Evolutionary conservation across 257 asterid species (phyloP), one percentile per base, ranked within the genome.

Genomic region (Solanum tarijense): DNA sequence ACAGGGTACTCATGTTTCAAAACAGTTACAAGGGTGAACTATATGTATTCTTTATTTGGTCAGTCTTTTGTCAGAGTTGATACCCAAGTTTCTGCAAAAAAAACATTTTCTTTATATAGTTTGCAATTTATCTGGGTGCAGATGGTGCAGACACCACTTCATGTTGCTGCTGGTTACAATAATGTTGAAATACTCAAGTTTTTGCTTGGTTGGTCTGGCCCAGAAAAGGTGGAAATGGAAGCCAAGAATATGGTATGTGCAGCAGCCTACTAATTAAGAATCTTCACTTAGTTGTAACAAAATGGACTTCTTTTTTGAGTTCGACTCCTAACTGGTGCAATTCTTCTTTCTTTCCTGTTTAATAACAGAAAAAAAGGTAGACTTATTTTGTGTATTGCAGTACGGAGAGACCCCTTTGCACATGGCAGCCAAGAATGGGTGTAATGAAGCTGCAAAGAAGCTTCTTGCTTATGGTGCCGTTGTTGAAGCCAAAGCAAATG

Each of bases 121-220:
- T 85, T 66, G 65, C 43, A 84, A 38, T 14, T 68, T 48, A 5
- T 74, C 66, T 79, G 68, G 68, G 79, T 89, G 89, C 93, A 97
- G 99, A 97, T 97, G 98, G 98, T 88, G 48, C 98, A 97, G 88
- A 97, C 99, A 69, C 99, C 99, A 38, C 99, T 97, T 87, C 99
- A 97, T 91, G 96, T 97, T 88, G 89, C 99, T 84, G 97, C 99
- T 85, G 99, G 99, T 91, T 93, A 97, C 94, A 92, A 95, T 89
- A 95, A 93, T 69, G 91, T 89, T 89, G 99, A 96, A 89, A 92
- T 97, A 84, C 94, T 96, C 74, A 94, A 93, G 83, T 87, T 88
- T 91, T 94, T 97, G 88, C 94, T 97, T 89, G 92, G 91, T 87
- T 96, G 94, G 96, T 89, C 88, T 73, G 99, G 98, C 86, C 86